Evolutionary conservation across 1,139 yeast genomes (phyloP).

Genomic region (Hemisphaericaspora xylanilytica): DNA sequence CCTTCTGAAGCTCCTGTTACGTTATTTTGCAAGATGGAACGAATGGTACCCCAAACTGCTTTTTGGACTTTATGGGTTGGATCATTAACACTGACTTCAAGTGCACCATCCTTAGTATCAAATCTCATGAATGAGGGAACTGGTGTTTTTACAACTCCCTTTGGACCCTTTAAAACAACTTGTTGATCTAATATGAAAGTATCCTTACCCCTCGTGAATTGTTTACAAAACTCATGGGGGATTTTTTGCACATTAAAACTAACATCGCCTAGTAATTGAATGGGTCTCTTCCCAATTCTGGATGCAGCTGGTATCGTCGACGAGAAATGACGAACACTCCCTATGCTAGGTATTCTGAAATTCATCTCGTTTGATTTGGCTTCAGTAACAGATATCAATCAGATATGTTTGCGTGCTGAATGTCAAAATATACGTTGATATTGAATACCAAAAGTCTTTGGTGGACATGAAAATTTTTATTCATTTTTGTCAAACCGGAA

Average conservation of each 20-base stretch:
- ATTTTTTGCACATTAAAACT: slow-evolving; percentile 35
- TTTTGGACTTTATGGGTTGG: slow-evolving; percentile 65
- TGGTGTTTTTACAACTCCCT: slow-evolving; percentile 61
- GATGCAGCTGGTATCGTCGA: slow-evolving; percentile 29
- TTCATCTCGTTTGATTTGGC: background rate
- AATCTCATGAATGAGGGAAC: slow-evolving; percentile 72
- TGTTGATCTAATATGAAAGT: slow-evolving; percentile 57
- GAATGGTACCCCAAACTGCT: slow-evolving; percentile 93
- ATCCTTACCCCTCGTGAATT: slow-evolving; percentile 68
- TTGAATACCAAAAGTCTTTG: no score
- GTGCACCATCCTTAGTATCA: slow-evolving; percentile 24
- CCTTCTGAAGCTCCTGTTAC: slow-evolving; percentile 90
- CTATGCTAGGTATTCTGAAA: slow-evolving; percentile 3
- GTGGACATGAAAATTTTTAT: background rate
- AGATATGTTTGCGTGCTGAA: no score
- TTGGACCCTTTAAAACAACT: slow-evolving; percentile 76
- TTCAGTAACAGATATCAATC: background rate
- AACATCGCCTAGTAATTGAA: slow-evolving; percentile 33
- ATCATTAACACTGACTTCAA: slow-evolving; percentile 57
- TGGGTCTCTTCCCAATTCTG: slow-evolving; percentile 43
- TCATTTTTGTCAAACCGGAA: background rate
- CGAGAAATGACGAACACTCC: slow-evolving; percentile 20
- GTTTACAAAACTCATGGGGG: slow-evolving; percentile 47
- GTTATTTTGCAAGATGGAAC: slow-evolving; percentile 75
- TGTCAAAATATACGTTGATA: no score